Percentiles rank a stretch among this genome's conserved stretches.
Conservation (phyloP, 2,329 filamentous ascomycete genomes). For the Elsinoe fawcettii region DNA sequence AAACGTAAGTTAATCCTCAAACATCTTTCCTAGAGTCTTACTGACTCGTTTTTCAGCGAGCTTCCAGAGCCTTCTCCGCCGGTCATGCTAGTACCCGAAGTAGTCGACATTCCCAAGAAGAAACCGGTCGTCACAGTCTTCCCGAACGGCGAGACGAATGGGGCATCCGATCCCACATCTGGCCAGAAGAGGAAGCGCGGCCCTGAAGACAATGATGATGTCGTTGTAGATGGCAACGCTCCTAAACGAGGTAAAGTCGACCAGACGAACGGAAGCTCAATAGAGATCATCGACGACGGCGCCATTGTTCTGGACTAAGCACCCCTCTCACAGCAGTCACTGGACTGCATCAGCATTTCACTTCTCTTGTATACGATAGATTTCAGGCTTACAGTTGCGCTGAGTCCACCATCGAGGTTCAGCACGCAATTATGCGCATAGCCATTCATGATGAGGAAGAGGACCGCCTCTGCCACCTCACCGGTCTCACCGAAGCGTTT, state of each 20-base stretch:
- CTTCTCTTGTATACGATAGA: slow-evolving; percentile 4
- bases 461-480: slow-evolving; percentile 45
- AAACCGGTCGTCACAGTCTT: neutral
- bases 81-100: slow-evolving; percentile 17
- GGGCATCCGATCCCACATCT: neutral
- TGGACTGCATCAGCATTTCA: slow-evolving; percentile 1
- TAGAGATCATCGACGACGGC: slow-evolving; percentile 30
- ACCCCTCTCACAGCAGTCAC: neutral
- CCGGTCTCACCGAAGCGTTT: slow-evolving; percentile 38
- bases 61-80: neutral
- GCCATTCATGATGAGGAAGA: slow-evolving; percentile 53
- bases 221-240: slow-evolving; percentile 28
- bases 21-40: neutral
- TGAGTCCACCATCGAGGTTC: slow-evolving; percentile 78
- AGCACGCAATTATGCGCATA: slow-evolving; percentile 84
- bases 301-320: slow-evolving; percentile 27
- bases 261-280: slow-evolving; percentile 26
- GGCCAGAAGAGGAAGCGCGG: slow-evolving; percentile 38
- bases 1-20: slow-evolving; percentile 13
- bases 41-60: slow-evolving; percentile 8
- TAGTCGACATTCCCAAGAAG: slow-evolving; percentile 18
- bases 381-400: slow-evolving; percentile 41
- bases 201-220: slow-evolving; percentile 35
- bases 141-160: slow-evolving; percentile 3
- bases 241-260: slow-evolving; percentile 36